Percentiles rank a stretch among this genome's conserved stretches.
Evolutionary conservation across 352 stramenopile genomes (phyloP).

Genomic region (Pythium volutum): DNA sequence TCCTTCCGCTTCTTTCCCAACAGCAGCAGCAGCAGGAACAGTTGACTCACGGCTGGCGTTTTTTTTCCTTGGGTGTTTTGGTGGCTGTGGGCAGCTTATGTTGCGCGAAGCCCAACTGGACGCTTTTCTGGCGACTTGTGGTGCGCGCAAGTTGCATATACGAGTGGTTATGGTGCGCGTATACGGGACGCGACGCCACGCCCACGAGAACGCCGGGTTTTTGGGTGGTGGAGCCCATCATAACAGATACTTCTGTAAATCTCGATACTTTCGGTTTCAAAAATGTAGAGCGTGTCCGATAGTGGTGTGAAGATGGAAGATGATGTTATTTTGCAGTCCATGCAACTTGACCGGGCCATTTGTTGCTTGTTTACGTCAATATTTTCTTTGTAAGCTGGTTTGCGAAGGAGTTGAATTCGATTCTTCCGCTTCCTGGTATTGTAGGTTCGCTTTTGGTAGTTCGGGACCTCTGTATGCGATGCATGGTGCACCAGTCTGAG

Average conservation of each 20-base stretch:
- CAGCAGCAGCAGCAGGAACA: not conserved
- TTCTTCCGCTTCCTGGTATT: too few relatives aligned
- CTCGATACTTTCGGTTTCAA: not conserved
- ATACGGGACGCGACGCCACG: not conserved
- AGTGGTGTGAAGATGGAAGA: too few relatives aligned
- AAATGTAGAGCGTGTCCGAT: too few relatives aligned
- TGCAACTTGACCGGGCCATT: too few relatives aligned
- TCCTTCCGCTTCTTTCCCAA: slow-evolving; percentile 6
- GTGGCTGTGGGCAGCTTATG: not conserved
- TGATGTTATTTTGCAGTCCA: too few relatives aligned
- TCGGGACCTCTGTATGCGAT: too few relatives aligned
- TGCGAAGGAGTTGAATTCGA: too few relatives aligned
- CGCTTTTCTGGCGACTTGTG: not conserved
- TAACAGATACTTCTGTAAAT: not conserved
- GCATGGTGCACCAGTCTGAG: too few relatives aligned
- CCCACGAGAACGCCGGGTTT: not conserved
- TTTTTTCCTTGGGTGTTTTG: not conserved
- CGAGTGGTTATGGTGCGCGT: not conserved
- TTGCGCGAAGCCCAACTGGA: not conserved
- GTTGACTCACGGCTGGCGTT: not conserved
- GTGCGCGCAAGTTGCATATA: not conserved
- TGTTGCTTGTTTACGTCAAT: too few relatives aligned
- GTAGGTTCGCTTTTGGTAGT: too few relatives aligned
- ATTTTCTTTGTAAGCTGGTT: too few relatives aligned
- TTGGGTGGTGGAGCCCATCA: not conserved